Percentiles rank a stretch among this genome's conserved stretches.
These are phyloP conservation scores for peach (Prunus persica) DNA, from an alignment of 306 rosid genomes.

Conservation along the genomic window Prunus_persica_NCBIv2 NC_034009.1:45078501-45079000, in stretches of 20 bases:
- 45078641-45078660: constrained; percentile 5
- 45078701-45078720: neutral
- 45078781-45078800: neutral
- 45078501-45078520: neutral
- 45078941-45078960: too few species aligned
- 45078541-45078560: constrained; percentile 15
- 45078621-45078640: neutral
- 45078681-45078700: neutral
- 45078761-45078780: neutral
- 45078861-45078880: neutral
- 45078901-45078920: too few species aligned
- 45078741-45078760: neutral
- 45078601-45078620: neutral
- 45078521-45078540: neutral
- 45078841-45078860: neutral
- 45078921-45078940: too few species aligned
- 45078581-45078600: constrained; percentile 9
- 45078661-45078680: neutral
- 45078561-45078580: neutral
- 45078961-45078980: too few species aligned
- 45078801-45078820: neutral
- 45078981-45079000: too few species aligned
- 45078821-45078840: neutral
- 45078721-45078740: neutral
- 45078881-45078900: too few species aligned